These are phyloP conservation scores for Cordyceps fumosorosea DNA, from an alignment of 2,329 filamentous ascomycete species.

Conservation along the genomic window DNA sequence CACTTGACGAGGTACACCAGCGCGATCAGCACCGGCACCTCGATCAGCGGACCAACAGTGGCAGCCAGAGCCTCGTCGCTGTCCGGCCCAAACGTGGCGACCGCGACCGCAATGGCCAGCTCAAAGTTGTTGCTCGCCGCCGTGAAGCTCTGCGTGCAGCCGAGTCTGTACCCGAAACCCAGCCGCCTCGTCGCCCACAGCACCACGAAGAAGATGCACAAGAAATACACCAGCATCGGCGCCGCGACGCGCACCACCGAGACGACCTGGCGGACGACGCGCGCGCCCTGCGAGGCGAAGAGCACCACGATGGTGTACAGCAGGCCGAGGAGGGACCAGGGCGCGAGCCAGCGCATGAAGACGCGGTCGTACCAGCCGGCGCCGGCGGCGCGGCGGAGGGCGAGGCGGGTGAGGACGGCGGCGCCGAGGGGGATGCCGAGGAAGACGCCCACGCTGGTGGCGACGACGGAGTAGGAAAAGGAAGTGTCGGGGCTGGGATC, in stretches of 20 bases:
- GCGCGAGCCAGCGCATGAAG: conserved; percentile 60
- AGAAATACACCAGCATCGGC: conserved; percentile 68
- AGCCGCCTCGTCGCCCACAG: conserved; percentile 50
- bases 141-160: conserved; percentile 68
- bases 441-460: conserved; percentile 69
- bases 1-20: conserved; percentile 50
- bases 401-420: conserved; percentile 34
- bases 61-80: conserved; percentile 68
- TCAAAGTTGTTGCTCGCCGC: conserved; percentile 83
- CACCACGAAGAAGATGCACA: conserved; percentile 60
- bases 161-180: conserved; percentile 62
- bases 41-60: conserved; percentile 71
- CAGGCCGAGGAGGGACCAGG: conserved; percentile 66
- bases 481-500: conserved; percentile 24
- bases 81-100: conserved; percentile 64
- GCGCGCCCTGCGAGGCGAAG: conserved; percentile 65
- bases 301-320: conserved; percentile 74
- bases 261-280: conserved; percentile 69
- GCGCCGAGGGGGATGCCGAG: conserved; percentile 69
- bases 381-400: conserved; percentile 50
- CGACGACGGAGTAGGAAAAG: conserved; percentile 53
- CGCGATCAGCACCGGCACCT: conserved; percentile 66
- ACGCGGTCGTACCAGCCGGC: conserved; percentile 52
- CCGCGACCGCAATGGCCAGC: conserved; percentile 67
- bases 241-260: conserved; percentile 68